phyloP scores from a whole-genome alignment of 2,329 filamentous ascomycete genomes.

The Pseudogymnoascus sp. region DNA sequence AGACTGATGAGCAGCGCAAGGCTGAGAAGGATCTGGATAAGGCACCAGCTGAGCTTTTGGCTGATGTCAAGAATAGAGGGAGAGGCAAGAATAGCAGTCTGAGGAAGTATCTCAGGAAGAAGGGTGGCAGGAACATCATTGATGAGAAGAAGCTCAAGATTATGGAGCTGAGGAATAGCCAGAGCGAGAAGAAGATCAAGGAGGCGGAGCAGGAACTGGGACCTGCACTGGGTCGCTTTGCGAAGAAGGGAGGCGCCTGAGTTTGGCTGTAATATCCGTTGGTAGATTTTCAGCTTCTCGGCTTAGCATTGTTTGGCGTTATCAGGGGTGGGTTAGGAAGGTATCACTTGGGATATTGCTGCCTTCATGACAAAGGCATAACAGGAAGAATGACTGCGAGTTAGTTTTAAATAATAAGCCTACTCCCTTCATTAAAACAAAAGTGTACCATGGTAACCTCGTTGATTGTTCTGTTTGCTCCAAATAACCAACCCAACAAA shows the following conservation, averaged over 20 bases:
- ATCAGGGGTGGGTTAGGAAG: neutral
- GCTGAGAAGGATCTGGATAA: conserved; percentile 75
- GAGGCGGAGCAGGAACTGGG: conserved; percentile 69
- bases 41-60: conserved; percentile 49
- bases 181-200: conserved; percentile 59
- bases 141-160: conserved; percentile 88
- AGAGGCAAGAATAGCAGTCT: conserved; percentile 85
- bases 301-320: conserved; percentile 8
- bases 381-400: conserved; percentile 2
- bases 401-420: conserved; percentile 9
- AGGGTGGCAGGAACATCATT: conserved; percentile 85
- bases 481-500: conserved; percentile 27
- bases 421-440: conserved; percentile 2
- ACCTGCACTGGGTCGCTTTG: conserved; percentile 80
- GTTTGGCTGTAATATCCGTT: conserved; percentile 1
- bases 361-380: conserved; percentile 1
- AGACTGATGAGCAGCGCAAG: conserved; percentile 68
- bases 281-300: neutral
- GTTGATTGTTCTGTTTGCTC: conserved; percentile 7
- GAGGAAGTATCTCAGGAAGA: conserved; percentile 84
- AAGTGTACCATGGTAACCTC: neutral
- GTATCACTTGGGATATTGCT: neutral
- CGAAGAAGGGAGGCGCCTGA: conserved; percentile 46
- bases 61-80: conserved; percentile 66
- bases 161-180: conserved; percentile 68